These are phyloP conservation scores for Neurospora sp. DNA, from an alignment of 495 filamentous ascomycete species.

Conservation along the genomic window DNA sequence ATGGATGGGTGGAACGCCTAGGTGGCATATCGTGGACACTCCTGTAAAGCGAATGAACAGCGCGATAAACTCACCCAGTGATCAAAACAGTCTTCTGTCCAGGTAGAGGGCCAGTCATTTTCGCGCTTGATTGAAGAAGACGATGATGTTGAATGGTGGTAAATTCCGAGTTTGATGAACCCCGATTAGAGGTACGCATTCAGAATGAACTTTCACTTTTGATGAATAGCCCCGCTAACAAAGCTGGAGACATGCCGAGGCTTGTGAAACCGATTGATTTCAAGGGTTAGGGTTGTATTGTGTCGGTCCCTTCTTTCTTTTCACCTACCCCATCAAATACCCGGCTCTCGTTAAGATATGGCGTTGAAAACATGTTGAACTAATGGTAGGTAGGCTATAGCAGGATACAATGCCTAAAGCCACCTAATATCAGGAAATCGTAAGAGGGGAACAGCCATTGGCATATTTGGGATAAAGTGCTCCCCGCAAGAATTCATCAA, in stretches of 20 bases:
- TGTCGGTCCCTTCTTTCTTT: background rate
- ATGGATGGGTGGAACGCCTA: background rate
- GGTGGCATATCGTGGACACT: background rate
- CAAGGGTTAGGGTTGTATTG: background rate
- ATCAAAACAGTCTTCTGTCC: conserved; percentile 41
- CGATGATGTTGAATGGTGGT: background rate
- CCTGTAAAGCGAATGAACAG: background rate
- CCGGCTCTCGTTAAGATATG: background rate
- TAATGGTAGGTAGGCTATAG: background rate
- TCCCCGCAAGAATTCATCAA: background rate
- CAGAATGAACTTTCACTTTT: background rate
- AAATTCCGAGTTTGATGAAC: background rate
- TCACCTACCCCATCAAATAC: background rate
- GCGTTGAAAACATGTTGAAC: background rate
- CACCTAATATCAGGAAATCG: background rate
- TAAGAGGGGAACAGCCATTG: background rate
- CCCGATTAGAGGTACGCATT: background rate
- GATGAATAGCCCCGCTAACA: background rate
- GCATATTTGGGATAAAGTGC: background rate
- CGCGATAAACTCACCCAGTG: conserved; percentile 30
- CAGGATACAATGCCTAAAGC: background rate
- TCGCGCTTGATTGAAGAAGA: background rate
- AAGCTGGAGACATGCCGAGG: background rate
- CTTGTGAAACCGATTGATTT: background rate
- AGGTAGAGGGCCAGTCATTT: conserved; percentile 16